Conservation (phyloP, 2,329 filamentous ascomycete species). For the Juglanconis oblonga region DNA sequence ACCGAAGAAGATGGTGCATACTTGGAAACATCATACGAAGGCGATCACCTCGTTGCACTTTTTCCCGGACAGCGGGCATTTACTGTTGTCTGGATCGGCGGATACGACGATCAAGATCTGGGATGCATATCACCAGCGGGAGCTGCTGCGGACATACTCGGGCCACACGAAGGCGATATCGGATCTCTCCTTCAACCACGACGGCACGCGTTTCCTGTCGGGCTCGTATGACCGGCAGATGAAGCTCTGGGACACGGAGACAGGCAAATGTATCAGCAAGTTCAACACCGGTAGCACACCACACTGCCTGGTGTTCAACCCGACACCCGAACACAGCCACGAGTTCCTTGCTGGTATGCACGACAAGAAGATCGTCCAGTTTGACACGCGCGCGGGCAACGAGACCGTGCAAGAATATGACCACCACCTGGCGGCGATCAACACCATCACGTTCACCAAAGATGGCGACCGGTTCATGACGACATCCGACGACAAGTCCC, state of each 20-base stretch:
- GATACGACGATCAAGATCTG: constrained; percentile 91
- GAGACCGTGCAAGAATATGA: constrained; percentile 96
- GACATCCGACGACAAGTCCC: constrained; percentile 93
- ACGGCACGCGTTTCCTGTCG: constrained; percentile 82
- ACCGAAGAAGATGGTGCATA: constrained; percentile 89
- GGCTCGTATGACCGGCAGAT: constrained; percentile 93
- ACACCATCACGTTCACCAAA: constrained; percentile 96
- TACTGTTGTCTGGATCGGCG: constrained; percentile 84
- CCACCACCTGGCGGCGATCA: constrained; percentile 95
- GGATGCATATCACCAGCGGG: constrained; percentile 87
- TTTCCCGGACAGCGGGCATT: constrained; percentile 82
- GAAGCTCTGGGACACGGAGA: constrained; percentile 98
- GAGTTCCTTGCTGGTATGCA: constrained; percentile 97
- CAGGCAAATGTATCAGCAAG: constrained; percentile 79
- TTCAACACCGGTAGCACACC: constrained; percentile 95
- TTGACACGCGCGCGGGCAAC: constrained; percentile 74
- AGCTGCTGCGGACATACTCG: constrained; percentile 85
- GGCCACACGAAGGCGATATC: constrained; percentile 89
- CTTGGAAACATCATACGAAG: constrained; percentile 81
- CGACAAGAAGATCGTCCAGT: constrained; percentile 98
- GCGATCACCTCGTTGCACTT: constrained; percentile 87
- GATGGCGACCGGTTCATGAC: constrained; percentile 95
- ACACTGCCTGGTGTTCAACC: constrained; percentile 93
- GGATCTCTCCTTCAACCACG: constrained; percentile 81
- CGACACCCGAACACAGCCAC: constrained; percentile 69